Conservation (phyloP, 306 rosid species). For the Hippophae gyantsensis region DNA sequence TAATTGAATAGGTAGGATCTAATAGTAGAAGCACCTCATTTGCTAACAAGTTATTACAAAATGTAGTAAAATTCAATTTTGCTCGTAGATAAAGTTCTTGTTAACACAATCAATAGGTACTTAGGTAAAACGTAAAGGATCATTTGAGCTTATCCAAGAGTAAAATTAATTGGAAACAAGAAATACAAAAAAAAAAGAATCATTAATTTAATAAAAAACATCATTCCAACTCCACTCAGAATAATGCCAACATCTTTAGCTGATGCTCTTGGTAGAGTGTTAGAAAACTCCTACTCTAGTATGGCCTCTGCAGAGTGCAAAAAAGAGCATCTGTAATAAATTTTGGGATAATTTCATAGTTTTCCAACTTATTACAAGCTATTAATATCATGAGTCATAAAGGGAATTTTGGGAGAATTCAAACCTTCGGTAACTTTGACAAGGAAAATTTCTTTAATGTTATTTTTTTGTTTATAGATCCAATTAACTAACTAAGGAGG, state of each 20-base stretch:
- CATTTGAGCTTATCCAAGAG: not conserved
- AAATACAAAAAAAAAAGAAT: slow-evolving; percentile 10
- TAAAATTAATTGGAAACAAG: not conserved
- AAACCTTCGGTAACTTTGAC: slow-evolving; percentile 89
- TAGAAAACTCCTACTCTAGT: slow-evolving; percentile 73
- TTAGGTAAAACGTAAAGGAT: not conserved
- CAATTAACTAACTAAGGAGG: too few relatives aligned
- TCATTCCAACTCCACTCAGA: slow-evolving; percentile 94
- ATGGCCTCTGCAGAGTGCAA: slow-evolving; percentile 63
- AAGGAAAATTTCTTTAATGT: slow-evolving; percentile 59
- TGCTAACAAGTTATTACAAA: not conserved
- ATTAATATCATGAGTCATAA: not conserved
- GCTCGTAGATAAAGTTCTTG: not conserved
- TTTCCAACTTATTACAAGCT: slow-evolving; percentile 1
- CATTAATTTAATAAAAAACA: slow-evolving; percentile 27
- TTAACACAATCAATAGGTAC: not conserved
- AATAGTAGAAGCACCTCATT: not conserved
- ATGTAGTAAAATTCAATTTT: not conserved
- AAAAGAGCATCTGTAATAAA: slow-evolving; percentile 67
- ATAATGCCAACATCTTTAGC: slow-evolving; percentile 69
- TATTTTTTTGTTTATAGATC: too few relatives aligned
- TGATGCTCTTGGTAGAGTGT: slow-evolving; percentile 68
- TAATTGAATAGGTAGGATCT: not conserved
- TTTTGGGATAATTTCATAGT: slow-evolving; percentile 4
- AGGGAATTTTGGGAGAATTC: slow-evolving; percentile 8